Percentiles rank a stretch among this genome's conserved stretches.
Conservation (phyloP, 257 asterid species). For the Penstemon davidsonii region DNA sequence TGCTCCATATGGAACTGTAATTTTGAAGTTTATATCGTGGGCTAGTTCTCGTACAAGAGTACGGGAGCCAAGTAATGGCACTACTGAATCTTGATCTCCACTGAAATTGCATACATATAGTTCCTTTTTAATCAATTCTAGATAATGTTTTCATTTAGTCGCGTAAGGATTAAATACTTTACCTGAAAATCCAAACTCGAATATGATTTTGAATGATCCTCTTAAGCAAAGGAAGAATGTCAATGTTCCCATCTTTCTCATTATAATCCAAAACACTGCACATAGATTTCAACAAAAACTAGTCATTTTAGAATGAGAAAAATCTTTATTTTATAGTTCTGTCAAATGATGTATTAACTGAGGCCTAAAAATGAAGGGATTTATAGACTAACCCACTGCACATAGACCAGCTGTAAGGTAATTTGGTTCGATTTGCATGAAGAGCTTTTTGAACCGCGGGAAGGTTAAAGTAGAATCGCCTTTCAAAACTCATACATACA, state of each 20-base stretch:
- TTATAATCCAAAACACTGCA: constrained; percentile 59
- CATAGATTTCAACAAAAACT: constrained; percentile 5
- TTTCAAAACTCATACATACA: constrained; percentile 84
- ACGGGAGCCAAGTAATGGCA: constrained; percentile 88
- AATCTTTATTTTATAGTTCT: not conserved
- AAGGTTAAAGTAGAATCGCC: constrained; percentile 82
- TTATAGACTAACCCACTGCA: constrained; percentile 62
- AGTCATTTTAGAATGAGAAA: not conserved
- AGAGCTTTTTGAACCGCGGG: constrained; percentile 95
- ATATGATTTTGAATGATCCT: constrained; percentile 55
- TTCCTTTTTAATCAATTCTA: not conserved
- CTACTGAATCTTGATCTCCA: constrained; percentile 99
- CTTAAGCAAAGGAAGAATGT: constrained; percentile 77
- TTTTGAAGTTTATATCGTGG: constrained; percentile 57
- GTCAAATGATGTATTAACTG: not conserved
- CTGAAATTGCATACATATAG: constrained; percentile 35
- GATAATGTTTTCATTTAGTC: not conserved
- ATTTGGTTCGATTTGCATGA: constrained; percentile 86
- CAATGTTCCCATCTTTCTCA: constrained; percentile 57
- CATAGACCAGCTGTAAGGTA: constrained; percentile 82
- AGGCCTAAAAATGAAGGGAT: not conserved
- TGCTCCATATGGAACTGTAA: constrained; percentile 86
- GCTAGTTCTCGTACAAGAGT: constrained; percentile 91
- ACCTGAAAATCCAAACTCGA: constrained; percentile 90
- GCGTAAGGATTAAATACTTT: constrained; percentile 12